phyloP scores from a whole-genome alignment of 768 basidiomycete genomes.

The Serendipita vermifera region DNA sequence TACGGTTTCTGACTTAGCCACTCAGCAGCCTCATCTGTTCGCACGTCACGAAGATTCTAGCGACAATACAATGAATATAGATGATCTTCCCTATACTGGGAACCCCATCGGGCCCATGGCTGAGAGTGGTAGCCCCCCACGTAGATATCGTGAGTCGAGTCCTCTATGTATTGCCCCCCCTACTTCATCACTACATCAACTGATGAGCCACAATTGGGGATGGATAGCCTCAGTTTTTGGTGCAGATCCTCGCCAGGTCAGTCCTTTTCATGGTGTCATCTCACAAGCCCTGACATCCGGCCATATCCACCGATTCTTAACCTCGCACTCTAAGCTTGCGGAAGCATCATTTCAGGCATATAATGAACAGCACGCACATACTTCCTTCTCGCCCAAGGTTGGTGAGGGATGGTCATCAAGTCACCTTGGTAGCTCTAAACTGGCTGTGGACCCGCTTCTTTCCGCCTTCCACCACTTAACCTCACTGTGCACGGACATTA shows the following conservation, averaged over 20 bases:
- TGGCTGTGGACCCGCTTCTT: slow-evolving; percentile 83
- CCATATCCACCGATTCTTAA: slow-evolving; percentile 44
- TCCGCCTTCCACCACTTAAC: slow-evolving; percentile 83
- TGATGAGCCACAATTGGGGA: slow-evolving; percentile 28
- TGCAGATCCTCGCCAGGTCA: background rate
- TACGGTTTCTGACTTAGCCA: slow-evolving; percentile 5
- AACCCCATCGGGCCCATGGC: background rate
- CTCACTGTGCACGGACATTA: slow-evolving; percentile 81
- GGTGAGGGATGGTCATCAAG: slow-evolving; percentile 66
- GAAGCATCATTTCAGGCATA: slow-evolving; percentile 54
- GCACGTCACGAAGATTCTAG: background rate
- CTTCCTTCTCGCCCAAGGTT: slow-evolving; percentile 20
- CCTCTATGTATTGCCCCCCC: background rate
- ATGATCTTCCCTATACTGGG: background rate
- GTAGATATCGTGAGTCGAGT: slow-evolving; percentile 63
- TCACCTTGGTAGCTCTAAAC: slow-evolving; percentile 36
- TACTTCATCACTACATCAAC: too few relatives aligned
- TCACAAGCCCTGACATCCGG: slow-evolving; percentile 46
- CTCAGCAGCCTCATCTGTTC: slow-evolving; percentile 19
- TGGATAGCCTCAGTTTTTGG: slow-evolving; percentile 51
- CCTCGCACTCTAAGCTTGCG: slow-evolving; percentile 87
- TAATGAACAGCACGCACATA: slow-evolving; percentile 25
- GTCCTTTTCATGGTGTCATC: slow-evolving; percentile 36
- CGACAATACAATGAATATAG: background rate
- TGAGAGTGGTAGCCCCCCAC: slow-evolving; percentile 26